Evolutionary conservation across 2,329 filamentous ascomycete species (phyloP), one percentile per base, ranked within the genome.

Genomic region (Colletotrichum sp.): DNA sequence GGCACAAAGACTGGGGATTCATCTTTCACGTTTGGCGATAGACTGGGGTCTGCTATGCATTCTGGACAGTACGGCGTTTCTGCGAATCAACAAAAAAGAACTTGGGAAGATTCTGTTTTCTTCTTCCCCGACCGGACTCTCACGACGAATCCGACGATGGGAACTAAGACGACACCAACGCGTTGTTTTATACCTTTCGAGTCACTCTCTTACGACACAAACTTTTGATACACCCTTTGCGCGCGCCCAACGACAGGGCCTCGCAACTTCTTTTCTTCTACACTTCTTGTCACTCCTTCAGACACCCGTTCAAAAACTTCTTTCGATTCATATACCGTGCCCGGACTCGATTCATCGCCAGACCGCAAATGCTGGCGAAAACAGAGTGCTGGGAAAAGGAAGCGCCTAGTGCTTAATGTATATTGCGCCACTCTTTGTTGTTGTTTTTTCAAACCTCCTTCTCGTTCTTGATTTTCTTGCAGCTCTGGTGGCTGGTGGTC

Each of bases 221-320:
- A 66, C 62, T 80, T 79, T 78, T 34, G 79, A 75, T 78, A 79
- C 81, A 78, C 79, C 66, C 68, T 55, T 77, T 75, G 75, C 77
- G 71, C n/a, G 57, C 26, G 8, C 66, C 64, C 32, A 26, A 55
- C 18, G 10, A 52, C n/a, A 60, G 59, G 36, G 59, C 32, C 32
- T 0, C n/a, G 71, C 71, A 59, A 59, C 32, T 39, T 55, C 8
- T 80, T 77, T 80, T 76, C 78, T 74, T 80, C 78, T 79, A 72
- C 76, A 44, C 72, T 84, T 85, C 83, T 84, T 79, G 76, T 82
- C 83, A 80, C 80, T 84, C 83, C 77, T 78, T 84, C 81, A 66
- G 10, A 62, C 8, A 36, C 71, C 60, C 44, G 49, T 71, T 67
- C 26, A 57, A 34, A 34, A 39, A 76, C 36, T 16, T 32, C 18